These are phyloP conservation scores for Strobilomyces confusus DNA, from an alignment of 768 basidiomycete genomes.

Conservation along the genomic window DNA sequence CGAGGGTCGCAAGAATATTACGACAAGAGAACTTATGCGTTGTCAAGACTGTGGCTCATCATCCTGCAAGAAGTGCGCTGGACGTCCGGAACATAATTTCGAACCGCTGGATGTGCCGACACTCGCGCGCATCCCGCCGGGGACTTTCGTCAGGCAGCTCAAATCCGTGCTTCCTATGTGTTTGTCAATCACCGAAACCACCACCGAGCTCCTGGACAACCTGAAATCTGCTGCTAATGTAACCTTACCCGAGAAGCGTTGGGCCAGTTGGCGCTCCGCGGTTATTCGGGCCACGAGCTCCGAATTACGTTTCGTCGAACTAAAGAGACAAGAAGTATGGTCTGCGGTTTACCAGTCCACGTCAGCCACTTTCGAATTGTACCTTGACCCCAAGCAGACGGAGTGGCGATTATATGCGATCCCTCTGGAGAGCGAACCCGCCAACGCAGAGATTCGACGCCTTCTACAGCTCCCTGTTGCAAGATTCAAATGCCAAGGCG, in stretches of 20 bases:
- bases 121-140: constrained; percentile 64
- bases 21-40: constrained; percentile 56
- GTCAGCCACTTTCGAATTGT: constrained; percentile 66
- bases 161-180: constrained; percentile 88
- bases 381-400: constrained; percentile 68
- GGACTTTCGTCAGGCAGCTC: constrained; percentile 68
- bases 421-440: constrained; percentile 63
- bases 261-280: constrained; percentile 67
- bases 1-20: constrained; percentile 81
- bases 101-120: constrained; percentile 46
- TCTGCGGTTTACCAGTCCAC: constrained; percentile 73
- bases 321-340: constrained; percentile 90
- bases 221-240: constrained; percentile 40
- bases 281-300: constrained; percentile 54
- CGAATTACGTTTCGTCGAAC: constrained; percentile 78
- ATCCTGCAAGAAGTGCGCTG: constrained; percentile 83
- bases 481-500: constrained; percentile 54
- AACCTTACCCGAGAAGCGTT: constrained; percentile 51
- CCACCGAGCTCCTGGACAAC: constrained; percentile 46
- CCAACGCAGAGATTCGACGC: constrained; percentile 75
- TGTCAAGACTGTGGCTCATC: constrained; percentile 77
- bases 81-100: constrained; percentile 85
- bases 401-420: constrained; percentile 86
- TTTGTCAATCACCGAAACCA: constrained; percentile 53
- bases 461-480: constrained; percentile 74